Base-by-base conservation (phyloP, 1,284 basidiomycete species). In the Cryptococcus amylolentus region DNA sequence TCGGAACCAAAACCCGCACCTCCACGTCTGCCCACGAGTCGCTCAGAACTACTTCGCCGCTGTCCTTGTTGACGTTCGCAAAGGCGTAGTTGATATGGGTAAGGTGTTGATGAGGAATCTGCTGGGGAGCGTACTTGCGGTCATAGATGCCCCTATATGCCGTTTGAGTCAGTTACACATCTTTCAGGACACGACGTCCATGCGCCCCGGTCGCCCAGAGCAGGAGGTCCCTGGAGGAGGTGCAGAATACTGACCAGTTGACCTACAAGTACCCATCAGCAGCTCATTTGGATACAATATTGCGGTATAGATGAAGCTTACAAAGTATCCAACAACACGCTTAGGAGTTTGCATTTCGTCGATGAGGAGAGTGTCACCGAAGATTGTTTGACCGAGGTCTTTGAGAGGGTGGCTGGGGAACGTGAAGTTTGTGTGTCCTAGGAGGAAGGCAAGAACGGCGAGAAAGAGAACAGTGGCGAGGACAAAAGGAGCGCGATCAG, bases 21-120 rank as follows among this genome's bases (percentile, higher is more conserved):
- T 89, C 81, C 68, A 88, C 84, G 71, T 94, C 91, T 3, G 90
- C 87, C 79, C 88, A 94, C 1, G 81, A 73, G 70, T 95, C 91
- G 1, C 88, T 89, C 38, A 95, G 80, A 35, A 71, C 75, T 59
- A 89, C 86, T 37, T 77, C 78, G 2, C 89, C 90, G 1, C 84
- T 84, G 27, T 82, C 80, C 20, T 84, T 75, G 56, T 85, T 83
- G 51, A 88, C 82, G 73, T 94, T 90, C 49, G 88, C 91, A 68
- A 96, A 96, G 0, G 94, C 89, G 70, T 95, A 95, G 23, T 93
- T 79, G 67, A 96, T 84, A 69, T 93, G 90, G 60, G 83, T 97
- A 77, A 84, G 82, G 73, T 80, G 83, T 57, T 72, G 77, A 55
- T 73, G 78, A 52, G 92, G 93, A 56, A 97, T 81, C 70, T 82